phyloP scores from a whole-genome alignment of 192 early-diverging fungal species.

The Diversispora epigaea region DNA sequence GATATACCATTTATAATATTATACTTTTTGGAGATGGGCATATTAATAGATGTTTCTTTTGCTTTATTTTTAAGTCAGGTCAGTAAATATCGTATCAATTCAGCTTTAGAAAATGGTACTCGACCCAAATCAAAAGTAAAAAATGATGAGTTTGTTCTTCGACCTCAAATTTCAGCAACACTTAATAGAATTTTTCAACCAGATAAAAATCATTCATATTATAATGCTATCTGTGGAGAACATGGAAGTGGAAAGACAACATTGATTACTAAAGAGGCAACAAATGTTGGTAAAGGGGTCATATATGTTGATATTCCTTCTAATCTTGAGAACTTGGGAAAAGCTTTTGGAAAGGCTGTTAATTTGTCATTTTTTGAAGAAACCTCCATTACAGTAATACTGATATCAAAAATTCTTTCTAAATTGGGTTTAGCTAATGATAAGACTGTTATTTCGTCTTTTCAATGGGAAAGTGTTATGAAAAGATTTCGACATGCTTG shows the following conservation, averaged over 20 bases:
- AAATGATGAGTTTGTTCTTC: constrained; percentile 1
- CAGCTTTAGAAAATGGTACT: constrained; percentile 14
- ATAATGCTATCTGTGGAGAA: constrained; percentile 14
- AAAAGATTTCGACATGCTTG: constrained; percentile 1
- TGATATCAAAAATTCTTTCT: neutral
- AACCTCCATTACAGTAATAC: neutral
- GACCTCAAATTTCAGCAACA: neutral
- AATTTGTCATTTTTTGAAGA: neutral
- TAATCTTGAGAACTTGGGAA: neutral
- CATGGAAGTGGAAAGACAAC: constrained; percentile 31
- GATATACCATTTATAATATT: neutral
- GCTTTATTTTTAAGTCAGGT: too few relatives aligned
- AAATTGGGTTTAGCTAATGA: neutral
- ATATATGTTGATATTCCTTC: constrained; percentile 27
- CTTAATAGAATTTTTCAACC: constrained; percentile 26
- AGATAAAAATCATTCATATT: neutral
- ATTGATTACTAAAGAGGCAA: constrained; percentile 11
- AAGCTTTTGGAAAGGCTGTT: neutral
- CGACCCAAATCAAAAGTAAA: neutral
- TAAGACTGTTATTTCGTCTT: neutral
- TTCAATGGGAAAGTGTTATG: constrained; percentile 4
- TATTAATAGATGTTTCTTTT: neutral
- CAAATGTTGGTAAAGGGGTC: constrained; percentile 16
- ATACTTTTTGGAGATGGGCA: neutral
- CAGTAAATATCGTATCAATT: neutral